Base-by-base conservation (phyloP, 2,329 filamentous ascomycete genomes). In the Colletotrichum sp. region DNA sequence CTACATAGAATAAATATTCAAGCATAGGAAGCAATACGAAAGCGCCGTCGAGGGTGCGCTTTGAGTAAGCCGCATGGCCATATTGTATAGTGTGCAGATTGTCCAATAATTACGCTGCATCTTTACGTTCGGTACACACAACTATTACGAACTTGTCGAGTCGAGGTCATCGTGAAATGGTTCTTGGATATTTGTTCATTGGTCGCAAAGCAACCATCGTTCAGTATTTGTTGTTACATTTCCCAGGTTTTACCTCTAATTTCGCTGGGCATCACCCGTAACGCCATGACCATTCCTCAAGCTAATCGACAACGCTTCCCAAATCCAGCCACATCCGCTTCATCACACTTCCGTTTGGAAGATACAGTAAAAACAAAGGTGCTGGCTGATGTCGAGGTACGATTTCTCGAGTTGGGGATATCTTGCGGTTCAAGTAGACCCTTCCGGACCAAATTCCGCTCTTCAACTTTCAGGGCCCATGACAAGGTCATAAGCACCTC, bases 401-500 rank as follows among this genome's bases (percentile, higher is more conserved):
- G 34, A 15, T 36, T 51, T 36, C 36, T 64, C 51, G 47, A 58
- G n/a, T 64, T 62, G 47, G 57, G 63, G 64, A 47, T 33, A 11
- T 31, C 18, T 29, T 47, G 33, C 2, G 27, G 18, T 62, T 11
- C 27, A 11, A 59, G 72, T 61, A n/a, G 13, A 34, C 64, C 72
- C n/a, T 21, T 43, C 6, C 51, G 74, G 24, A 66, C 75, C 47
- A 83, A 80, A 78, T 80, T 84, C 70, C 80, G 79, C 76, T 85
- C 83, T 77, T 89, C 85, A 54, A 86, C 80, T 69, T 80, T 82
- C 8, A 89, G 78, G 70, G 83, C 81, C 86, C 86, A 89, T 72
- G 87, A 75, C 36, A 90, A 79, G 9, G 88, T 85, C 77, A 89
- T 78, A 75, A 90, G 80, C 55, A 84, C 82, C 78, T 89, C 87